Evolutionary conservation across 2,329 filamentous ascomycete genomes (phyloP).

Genomic region (Neurospora sp.): DNA sequence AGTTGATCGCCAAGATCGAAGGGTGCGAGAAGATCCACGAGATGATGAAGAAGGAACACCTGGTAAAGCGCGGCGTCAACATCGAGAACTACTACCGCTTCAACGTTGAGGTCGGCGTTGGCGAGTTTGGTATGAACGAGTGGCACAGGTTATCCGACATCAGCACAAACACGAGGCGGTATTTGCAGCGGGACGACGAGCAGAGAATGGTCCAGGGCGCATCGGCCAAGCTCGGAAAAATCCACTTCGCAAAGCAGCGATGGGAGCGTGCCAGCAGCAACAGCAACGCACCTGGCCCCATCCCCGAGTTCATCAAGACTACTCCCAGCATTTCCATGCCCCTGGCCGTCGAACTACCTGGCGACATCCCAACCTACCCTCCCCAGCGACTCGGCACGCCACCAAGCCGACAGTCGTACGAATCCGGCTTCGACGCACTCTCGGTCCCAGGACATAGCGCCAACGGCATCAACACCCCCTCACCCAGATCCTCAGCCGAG

Average conservation of each 20-base stretch:
- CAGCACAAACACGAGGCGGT: constrained; percentile 80
- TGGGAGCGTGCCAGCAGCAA: constrained; percentile 39
- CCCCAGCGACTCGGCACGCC: constrained; percentile 25
- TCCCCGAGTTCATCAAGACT: constrained; percentile 33
- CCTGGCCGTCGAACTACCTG: constrained; percentile 48
- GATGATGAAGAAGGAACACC: constrained; percentile 69
- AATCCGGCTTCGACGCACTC: constrained; percentile 43
- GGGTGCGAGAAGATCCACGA: constrained; percentile 87
- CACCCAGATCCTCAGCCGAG: constrained; percentile 42
- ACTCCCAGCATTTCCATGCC: constrained; percentile 33
- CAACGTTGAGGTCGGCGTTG: constrained; percentile 94
- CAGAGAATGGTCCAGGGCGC: constrained; percentile 69
- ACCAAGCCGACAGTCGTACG: constrained; percentile 43
- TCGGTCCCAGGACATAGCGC: constrained; percentile 24
- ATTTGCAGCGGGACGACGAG: constrained; percentile 63
- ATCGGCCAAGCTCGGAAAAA: constrained; percentile 72
- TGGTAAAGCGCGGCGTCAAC: constrained; percentile 69
- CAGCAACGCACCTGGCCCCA: constrained; percentile 13
- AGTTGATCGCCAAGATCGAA: constrained; percentile 85
- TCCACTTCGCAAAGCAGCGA: constrained; percentile 64
- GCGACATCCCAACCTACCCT: constrained; percentile 36
- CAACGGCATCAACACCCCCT: constrained; percentile 24
- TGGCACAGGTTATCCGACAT: constrained; percentile 93
- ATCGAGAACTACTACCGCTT: constrained; percentile 87
- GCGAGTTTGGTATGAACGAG: constrained; percentile 98